Percentiles rank a stretch among this genome's conserved stretches.
These are phyloP conservation scores for Penicillium pancosmium DNA, from an alignment of 495 filamentous ascomycete species.

Conservation along the genomic window DNA sequence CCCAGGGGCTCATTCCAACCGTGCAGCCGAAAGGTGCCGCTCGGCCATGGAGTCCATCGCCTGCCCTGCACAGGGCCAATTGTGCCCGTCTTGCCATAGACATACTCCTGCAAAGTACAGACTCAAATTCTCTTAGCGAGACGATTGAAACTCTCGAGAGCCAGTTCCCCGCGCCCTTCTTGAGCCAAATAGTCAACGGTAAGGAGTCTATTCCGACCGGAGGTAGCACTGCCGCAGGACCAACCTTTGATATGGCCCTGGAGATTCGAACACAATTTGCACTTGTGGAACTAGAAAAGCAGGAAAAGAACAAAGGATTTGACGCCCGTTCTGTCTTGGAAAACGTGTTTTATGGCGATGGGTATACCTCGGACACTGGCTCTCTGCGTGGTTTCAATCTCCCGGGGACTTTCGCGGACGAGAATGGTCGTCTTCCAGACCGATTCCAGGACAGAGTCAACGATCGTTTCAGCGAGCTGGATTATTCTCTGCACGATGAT, in stretches of 20 bases:
- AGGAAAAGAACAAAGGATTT: constrained; percentile 29
- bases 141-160: constrained; percentile 34
- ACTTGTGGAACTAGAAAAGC: constrained; percentile 30
- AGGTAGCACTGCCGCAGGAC: constrained; percentile 28
- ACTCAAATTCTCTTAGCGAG: constrained; percentile 17
- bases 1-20: constrained; percentile 24
- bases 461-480: constrained; percentile 38
- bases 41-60: constrained; percentile 28
- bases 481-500: constrained; percentile 23
- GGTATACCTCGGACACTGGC: constrained; percentile 15
- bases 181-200: constrained; percentile 24
- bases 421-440: constrained; percentile 38
- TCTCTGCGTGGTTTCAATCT: constrained; percentile 41
- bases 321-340: constrained; percentile 30
- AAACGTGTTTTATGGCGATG: constrained; percentile 32
- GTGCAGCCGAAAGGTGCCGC: constrained; percentile 13
- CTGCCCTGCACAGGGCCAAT: constrained; percentile 40
- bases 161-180: constrained; percentile 38
- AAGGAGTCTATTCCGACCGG: constrained; percentile 17
- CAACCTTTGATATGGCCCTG: constrained; percentile 42
- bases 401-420: constrained; percentile 24
- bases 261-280: constrained; percentile 45
- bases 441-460: constrained; percentile 31
- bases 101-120: constrained; percentile 29
- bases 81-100: constrained; percentile 41